These are phyloP conservation scores for Ophiostoma australiae DNA, from an alignment of 2,329 filamentous ascomycete genomes.

Conservation along the genomic window DNA sequence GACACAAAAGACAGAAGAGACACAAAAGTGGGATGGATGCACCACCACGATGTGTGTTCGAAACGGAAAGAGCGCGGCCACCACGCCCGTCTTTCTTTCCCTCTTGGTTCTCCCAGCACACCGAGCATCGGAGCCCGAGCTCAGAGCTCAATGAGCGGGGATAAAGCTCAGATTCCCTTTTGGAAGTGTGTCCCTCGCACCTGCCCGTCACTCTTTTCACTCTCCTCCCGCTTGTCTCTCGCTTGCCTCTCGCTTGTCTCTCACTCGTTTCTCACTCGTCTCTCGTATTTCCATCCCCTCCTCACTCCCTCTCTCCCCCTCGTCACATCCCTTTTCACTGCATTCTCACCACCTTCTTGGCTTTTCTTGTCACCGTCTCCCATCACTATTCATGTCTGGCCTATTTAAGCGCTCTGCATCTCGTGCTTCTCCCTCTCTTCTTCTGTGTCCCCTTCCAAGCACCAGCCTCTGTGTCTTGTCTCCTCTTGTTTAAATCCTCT, in stretches of 20 bases:
- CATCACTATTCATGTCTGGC: no score
- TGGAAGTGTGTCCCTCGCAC: not conserved
- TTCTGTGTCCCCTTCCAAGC: not conserved
- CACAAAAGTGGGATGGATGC: slow-evolving; percentile 10
- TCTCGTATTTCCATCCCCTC: not conserved
- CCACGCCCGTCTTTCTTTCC: slow-evolving; percentile 11
- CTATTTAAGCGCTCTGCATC: not conserved
- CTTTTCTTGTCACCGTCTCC: not conserved
- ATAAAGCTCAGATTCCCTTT: not conserved
- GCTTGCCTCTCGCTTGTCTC: not conserved
- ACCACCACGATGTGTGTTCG: not conserved
- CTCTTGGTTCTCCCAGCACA: not conserved
- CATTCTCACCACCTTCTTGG: not conserved
- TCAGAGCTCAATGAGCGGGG: not conserved
- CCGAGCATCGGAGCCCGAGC: slow-evolving; percentile 8
- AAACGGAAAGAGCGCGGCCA: not conserved
- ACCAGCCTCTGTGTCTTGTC: no score
- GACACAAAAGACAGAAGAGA: not conserved
- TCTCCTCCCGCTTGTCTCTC: not conserved
- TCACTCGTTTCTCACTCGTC: not conserved
- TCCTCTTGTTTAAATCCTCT: no score
- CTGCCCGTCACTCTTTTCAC: not conserved
- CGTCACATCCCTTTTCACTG: not conserved
- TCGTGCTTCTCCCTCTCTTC: not conserved
- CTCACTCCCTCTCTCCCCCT: not conserved